Evolutionary conservation across 2,329 filamentous ascomycete genomes (phyloP).

Genomic region (Lachnellula arida): DNA sequence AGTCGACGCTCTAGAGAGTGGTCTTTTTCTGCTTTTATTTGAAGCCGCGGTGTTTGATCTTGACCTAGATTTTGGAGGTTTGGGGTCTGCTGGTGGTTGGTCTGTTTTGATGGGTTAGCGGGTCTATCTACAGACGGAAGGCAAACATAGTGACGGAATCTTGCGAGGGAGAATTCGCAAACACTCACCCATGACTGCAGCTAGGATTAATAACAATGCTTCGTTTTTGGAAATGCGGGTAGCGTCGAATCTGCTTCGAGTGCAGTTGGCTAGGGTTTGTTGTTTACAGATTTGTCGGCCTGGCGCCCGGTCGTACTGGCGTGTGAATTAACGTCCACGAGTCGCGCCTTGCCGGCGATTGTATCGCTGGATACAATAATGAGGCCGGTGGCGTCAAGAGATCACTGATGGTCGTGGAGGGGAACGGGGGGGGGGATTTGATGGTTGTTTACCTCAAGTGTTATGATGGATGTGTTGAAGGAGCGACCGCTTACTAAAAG

Average conservation of each 20-base stretch:
- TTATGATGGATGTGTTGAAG: not conserved
- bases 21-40: slow-evolving; percentile 38
- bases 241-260: not conserved
- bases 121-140: slow-evolving; percentile 6
- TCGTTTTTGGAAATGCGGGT: not conserved
- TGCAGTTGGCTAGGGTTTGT: slow-evolving; percentile 16
- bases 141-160: not conserved
- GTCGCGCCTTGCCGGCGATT: slow-evolving; percentile 5
- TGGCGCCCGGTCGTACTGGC: not conserved
- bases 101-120: slow-evolving; percentile 22
- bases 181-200: slow-evolving; percentile 27
- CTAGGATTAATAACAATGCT: slow-evolving; percentile 8
- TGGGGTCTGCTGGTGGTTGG: slow-evolving; percentile 30
- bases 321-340: not conserved
- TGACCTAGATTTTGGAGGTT: slow-evolving; percentile 38
- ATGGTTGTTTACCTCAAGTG: slow-evolving; percentile 9
- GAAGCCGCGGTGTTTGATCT: slow-evolving; percentile 42
- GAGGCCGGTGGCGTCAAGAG: not conserved
- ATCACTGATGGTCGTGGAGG: slow-evolving; percentile 2
- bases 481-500: not conserved
- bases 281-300: slow-evolving; percentile 19
- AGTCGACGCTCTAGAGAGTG: slow-evolving; percentile 43
- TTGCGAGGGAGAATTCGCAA: not conserved
- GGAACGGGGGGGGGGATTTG: not conserved
- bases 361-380: slow-evolving; percentile 6